phyloP scores from a whole-genome alignment of 2,329 filamentous ascomycete species.

The Sclerotinia subarctica region DNA sequence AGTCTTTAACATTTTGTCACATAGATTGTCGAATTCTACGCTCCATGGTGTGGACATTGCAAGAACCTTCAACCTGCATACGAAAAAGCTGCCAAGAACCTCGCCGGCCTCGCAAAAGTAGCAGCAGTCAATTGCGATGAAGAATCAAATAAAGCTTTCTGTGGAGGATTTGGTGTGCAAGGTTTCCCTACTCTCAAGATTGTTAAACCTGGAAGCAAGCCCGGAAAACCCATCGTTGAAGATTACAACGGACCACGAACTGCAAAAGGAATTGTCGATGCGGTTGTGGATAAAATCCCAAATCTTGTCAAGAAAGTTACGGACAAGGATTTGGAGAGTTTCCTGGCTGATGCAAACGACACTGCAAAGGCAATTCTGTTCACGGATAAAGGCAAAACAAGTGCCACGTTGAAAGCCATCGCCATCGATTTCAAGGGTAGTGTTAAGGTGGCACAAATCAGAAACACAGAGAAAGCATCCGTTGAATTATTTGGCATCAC shows the following conservation, averaged over 20 bases:
- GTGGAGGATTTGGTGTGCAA: slow-evolving; percentile 79
- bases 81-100: slow-evolving; percentile 85
- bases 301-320: slow-evolving; percentile 83
- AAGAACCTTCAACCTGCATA: slow-evolving; percentile 93
- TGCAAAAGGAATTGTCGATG: slow-evolving; percentile 84
- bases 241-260: slow-evolving; percentile 84
- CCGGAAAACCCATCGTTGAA: slow-evolving; percentile 75
- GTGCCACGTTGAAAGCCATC: slow-evolving; percentile 75
- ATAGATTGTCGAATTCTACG: slow-evolving; percentile 80
- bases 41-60: slow-evolving; percentile 97
- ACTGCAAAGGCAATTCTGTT: slow-evolving; percentile 85
- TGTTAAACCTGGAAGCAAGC: slow-evolving; percentile 78
- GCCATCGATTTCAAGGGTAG: slow-evolving; percentile 87
- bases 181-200: slow-evolving; percentile 97
- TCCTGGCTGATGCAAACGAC: slow-evolving; percentile 64
- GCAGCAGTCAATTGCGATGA: slow-evolving; percentile 95
- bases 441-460: slow-evolving; percentile 76
- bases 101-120: slow-evolving; percentile 90
- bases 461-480: slow-evolving; percentile 59
- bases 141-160: slow-evolving; percentile 85
- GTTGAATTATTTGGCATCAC: slow-evolving; percentile 72
- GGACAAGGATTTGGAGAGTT: slow-evolving; percentile 74
- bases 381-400: slow-evolving; percentile 87
- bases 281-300: slow-evolving; percentile 81
- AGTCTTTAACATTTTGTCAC: slow-evolving; percentile 20